Percentiles rank a stretch among this genome's conserved stretches.
Evolutionary conservation across 441 rosid species (phyloP).

Genomic region (Sinapis alba): DNA sequence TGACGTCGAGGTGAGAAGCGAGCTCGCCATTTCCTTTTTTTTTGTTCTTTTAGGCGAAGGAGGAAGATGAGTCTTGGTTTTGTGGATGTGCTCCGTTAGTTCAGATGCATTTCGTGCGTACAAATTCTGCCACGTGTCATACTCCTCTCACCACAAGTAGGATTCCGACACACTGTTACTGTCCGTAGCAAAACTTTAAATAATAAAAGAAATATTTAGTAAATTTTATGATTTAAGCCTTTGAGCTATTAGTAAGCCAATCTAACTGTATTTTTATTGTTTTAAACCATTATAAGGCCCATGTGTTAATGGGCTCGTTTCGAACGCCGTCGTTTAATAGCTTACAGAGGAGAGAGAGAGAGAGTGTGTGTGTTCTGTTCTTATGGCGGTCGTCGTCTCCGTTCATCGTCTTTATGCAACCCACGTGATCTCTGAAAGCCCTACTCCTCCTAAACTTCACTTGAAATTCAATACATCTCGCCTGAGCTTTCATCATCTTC

Average conservation of each 20-base stretch:
- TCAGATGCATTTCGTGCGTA: neutral
- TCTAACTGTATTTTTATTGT: neutral
- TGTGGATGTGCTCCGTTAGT: slow-evolving; percentile 17
- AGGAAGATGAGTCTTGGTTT: slow-evolving; percentile 4
- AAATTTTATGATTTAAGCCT: neutral
- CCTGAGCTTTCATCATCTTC: slow-evolving; percentile 7
- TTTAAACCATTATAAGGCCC: neutral
- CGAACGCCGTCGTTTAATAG: neutral
- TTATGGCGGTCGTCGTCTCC: slow-evolving; percentile 52
- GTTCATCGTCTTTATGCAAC: slow-evolving; percentile 27
- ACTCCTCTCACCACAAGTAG: neutral
- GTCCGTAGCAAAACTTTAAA: neutral
- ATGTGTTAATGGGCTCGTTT: neutral
- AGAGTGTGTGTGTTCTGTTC: neutral
- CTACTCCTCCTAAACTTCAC: slow-evolving; percentile 10
- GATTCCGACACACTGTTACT: neutral
- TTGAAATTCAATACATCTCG: neutral
- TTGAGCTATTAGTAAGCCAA: neutral
- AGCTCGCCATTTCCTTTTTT: slow-evolving; percentile 40
- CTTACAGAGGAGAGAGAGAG: neutral
- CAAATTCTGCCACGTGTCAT: neutral
- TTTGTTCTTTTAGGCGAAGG: neutral
- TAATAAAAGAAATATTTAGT: neutral
- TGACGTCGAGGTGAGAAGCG: slow-evolving; percentile 34
- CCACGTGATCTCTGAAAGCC: slow-evolving; percentile 6